Conservation (phyloP, 2,329 filamentous ascomycete species). For the Colletotrichum liriopes region DNA sequence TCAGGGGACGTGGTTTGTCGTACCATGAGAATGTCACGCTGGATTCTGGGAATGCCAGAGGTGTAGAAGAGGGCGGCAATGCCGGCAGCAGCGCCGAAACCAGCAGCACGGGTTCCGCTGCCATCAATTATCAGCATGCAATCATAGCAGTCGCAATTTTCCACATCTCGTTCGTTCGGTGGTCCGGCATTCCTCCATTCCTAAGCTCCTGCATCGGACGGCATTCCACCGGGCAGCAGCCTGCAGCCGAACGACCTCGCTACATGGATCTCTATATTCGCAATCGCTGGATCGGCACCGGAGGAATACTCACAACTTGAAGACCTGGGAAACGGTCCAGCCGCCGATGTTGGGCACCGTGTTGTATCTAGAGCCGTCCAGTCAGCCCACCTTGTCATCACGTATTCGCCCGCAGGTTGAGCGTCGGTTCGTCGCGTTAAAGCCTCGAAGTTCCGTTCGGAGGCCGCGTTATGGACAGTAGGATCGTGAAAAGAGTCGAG, state of each 20-base stretch:
- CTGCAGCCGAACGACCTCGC: too few relatives aligned
- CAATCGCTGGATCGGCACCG: neutral
- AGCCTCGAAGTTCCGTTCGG: neutral
- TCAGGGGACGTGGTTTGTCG: slow-evolving; percentile 37
- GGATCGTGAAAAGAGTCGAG: neutral
- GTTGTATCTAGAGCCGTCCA: slow-evolving; percentile 66
- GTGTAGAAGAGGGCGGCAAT: slow-evolving; percentile 73
- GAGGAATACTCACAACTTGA: slow-evolving; percentile 66
- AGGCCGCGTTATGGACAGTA: neutral
- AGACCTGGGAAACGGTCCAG: slow-evolving; percentile 64
- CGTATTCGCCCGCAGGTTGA: neutral
- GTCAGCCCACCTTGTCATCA: slow-evolving; percentile 48
- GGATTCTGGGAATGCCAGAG: slow-evolving; percentile 74
- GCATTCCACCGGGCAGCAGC: neutral
- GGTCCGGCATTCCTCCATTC: neutral
- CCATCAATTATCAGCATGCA: slow-evolving; percentile 5
- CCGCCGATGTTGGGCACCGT: slow-evolving; percentile 70
- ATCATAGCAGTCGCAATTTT: neutral
- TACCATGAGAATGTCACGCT: slow-evolving; percentile 73
- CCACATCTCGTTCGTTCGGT: neutral
- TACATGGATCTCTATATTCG: neutral
- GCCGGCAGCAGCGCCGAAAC: slow-evolving; percentile 71
- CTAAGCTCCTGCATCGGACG: neutral
- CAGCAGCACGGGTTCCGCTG: slow-evolving; percentile 67
- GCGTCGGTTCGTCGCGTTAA: neutral